Percentiles rank a stretch among this genome's conserved stretches.
These are phyloP conservation scores for Grammothele lineata DNA, from an alignment of 768 basidiomycete species.

Conservation along the genomic window DNA sequence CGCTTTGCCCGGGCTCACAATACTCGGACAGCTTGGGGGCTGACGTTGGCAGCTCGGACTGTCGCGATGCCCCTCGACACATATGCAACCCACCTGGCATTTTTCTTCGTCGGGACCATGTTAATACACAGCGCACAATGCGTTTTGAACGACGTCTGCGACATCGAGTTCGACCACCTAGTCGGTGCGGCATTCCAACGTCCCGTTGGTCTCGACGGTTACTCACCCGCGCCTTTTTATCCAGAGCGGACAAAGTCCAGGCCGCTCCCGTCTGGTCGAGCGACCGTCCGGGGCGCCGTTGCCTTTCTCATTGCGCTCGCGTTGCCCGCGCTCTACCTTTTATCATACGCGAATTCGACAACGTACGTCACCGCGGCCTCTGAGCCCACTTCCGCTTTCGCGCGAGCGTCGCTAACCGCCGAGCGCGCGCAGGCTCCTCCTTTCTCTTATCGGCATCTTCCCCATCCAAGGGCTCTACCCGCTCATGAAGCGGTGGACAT, in stretches of 20 bases:
- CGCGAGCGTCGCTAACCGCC: not conserved
- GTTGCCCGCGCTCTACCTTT: slow-evolving; percentile 10
- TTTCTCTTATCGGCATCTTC: slow-evolving; percentile 14
- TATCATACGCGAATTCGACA: slow-evolving; percentile 9
- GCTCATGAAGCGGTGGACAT: slow-evolving; percentile 49
- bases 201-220: not conserved
- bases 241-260: slow-evolving; percentile 32
- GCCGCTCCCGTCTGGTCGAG: slow-evolving; percentile 29
- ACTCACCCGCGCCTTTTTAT: not conserved
- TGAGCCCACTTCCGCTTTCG: not conserved
- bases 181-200: slow-evolving; percentile 29
- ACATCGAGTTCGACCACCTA: slow-evolving; percentile 29
- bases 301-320: slow-evolving; percentile 23
- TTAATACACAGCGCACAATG: slow-evolving; percentile 21
- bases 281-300: slow-evolving; percentile 29
- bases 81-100: slow-evolving; percentile 6
- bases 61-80: slow-evolving; percentile 6
- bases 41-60: slow-evolving; percentile 20
- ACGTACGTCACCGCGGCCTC: slow-evolving; percentile 11
- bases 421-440: not conserved
- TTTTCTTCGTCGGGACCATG: slow-evolving; percentile 19
- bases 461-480: slow-evolving; percentile 34
- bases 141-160: slow-evolving; percentile 24
- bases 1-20: not conserved
- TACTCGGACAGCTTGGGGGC: slow-evolving; percentile 18